phyloP scores from a whole-genome alignment of 176 grass and related monocot genomes.

The Avena sativa region DNA sequence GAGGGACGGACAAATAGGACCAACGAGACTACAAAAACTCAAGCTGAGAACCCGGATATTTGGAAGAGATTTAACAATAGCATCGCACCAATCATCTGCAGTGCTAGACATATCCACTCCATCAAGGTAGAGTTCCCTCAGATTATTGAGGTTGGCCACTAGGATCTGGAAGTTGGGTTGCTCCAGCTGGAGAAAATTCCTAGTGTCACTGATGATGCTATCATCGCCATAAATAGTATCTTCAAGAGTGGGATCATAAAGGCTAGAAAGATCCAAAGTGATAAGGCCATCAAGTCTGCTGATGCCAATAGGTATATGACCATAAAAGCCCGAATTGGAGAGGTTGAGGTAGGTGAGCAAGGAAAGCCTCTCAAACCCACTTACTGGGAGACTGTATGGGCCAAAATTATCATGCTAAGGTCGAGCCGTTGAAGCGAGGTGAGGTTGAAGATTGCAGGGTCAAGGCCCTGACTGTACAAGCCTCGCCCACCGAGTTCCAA shows the following conservation, averaged over 20 bases:
- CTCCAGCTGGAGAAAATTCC: neutral
- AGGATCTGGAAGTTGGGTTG: neutral
- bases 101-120: neutral
- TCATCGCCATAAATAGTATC: neutral
- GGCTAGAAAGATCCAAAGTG: neutral
- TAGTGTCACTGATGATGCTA: neutral
- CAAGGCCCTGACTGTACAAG: too few relatives aligned
- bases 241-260: neutral
- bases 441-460: too few relatives aligned
- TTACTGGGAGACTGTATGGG: too few relatives aligned
- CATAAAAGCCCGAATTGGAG: too few relatives aligned
- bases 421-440: too few relatives aligned
- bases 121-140: neutral
- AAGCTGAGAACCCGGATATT: constrained; percentile 49
- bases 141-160: neutral
- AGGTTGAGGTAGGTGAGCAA: too few relatives aligned
- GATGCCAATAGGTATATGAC: neutral
- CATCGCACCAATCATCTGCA: neutral
- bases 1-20: constrained; percentile 27
- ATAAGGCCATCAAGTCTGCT: neutral
- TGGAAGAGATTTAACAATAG: constrained; percentile 20
- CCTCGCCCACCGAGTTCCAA: too few relatives aligned
- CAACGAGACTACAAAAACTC: neutral
- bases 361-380: too few relatives aligned
- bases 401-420: too few relatives aligned